Conservation (phyloP, 768 basidiomycete species). For the Serpula lacrymans region DNA sequence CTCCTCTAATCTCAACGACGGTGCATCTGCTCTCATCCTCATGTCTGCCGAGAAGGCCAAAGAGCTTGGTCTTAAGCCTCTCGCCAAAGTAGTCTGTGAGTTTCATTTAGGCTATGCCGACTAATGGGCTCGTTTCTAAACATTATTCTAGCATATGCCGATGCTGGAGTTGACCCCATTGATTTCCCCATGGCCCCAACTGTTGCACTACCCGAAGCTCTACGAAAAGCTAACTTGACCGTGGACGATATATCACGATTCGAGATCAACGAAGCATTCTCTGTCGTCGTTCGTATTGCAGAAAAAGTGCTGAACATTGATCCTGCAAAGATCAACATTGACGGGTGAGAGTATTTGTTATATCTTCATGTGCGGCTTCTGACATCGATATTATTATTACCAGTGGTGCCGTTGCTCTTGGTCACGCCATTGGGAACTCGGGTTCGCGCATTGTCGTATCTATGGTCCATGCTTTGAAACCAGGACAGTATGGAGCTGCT, state of each 20-base stretch:
- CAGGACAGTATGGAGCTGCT: conserved; percentile 92
- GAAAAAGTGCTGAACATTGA: conserved; percentile 86
- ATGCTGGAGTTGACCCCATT: conserved; percentile 94
- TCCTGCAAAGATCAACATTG: conserved; percentile 84
- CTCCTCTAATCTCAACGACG: conserved; percentile 92
- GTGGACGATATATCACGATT: conserved; percentile 84
- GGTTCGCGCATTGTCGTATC: conserved; percentile 94
- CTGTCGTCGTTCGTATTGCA: conserved; percentile 85
- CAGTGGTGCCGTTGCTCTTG: conserved; percentile 95
- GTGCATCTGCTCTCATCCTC: conserved; percentile 91
- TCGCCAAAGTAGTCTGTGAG: conserved; percentile 94
- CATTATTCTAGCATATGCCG: conserved; percentile 75
- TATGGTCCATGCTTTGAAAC: conserved; percentile 84
- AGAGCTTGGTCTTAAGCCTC: conserved; percentile 85
- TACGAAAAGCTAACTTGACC: conserved; percentile 82
- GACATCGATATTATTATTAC: conserved; percentile 19
- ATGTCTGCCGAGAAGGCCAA: conserved; percentile 92
- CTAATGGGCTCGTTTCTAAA: conserved; percentile 3
- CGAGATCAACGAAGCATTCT: conserved; percentile 98
- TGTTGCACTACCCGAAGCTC: conserved; percentile 82
- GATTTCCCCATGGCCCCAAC: conserved; percentile 97
- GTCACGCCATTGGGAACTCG: conserved; percentile 95
- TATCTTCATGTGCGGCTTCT: conserved; percentile 5
- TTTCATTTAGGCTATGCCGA: conserved; percentile 11
- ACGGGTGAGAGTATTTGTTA: conserved; percentile 56